Base-by-base conservation (phyloP, 495 filamentous ascomycete species). In the Hypoxylon subgilvum region DNA sequence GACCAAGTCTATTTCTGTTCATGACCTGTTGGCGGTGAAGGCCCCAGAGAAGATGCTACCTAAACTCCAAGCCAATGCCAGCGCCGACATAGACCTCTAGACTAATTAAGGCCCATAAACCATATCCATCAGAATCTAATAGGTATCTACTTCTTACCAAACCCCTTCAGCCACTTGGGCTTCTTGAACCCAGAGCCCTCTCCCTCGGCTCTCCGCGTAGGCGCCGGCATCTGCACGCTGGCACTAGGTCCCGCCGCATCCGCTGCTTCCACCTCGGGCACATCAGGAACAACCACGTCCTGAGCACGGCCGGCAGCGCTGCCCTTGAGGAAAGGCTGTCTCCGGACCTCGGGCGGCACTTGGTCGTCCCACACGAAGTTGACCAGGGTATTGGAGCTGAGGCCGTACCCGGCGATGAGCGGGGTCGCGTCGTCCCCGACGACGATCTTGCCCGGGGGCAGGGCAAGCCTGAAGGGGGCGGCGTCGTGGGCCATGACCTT, bases 341-440 rank as follows among this genome's bases (percentile, higher is more conserved):
- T 76, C 50, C 77, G 78, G 19, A 76, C 79, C 18, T 74, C 73
- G 1, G 57, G 54, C 13, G 74, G 71, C 10, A 77, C 86, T 6
- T 58, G 68, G 6, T 87, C 81, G 35, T 85, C 82, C 92, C 91
- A 97, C 16, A 82, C 67, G 32, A 97, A 84, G 47, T 89, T 92
- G 23, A 97, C 77, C 17, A 95, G 72, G 22, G 90, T 86, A 8
- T 83, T 77, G 2, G 86, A 84, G 41, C 74, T 79, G 56, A 97
- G 80, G 3, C 84, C 78, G 43, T 95, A 80, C 49, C 88, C 84
- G 45, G 81, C 78, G 50, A 96, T 89, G 27, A 98, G 80, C 10
- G 71, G 62, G 32, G 67, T 72, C 31, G 53, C 63, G 22, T 74
- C 69, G 52, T 77, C 73, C 25, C 51, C 57, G 23, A 76, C 69